Conservation (phyloP, 441 rosid species). For the Rhodomyrtus psidioides region DNA sequence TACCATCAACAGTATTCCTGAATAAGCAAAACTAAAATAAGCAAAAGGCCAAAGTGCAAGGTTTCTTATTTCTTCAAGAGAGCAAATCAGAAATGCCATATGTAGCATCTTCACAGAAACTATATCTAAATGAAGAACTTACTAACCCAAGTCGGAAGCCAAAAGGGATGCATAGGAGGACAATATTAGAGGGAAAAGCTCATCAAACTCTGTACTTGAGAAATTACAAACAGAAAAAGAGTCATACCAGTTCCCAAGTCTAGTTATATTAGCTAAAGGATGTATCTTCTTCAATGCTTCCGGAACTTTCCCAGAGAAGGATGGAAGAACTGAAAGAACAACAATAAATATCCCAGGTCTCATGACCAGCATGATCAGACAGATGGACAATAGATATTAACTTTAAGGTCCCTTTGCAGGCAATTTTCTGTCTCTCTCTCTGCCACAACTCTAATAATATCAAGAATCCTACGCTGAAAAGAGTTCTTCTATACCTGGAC, state of each 20-base stretch:
- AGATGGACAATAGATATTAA: background rate
- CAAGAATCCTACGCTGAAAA: background rate
- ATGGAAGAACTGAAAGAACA: conserved; percentile 69
- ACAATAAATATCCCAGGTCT: background rate
- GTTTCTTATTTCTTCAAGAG: background rate
- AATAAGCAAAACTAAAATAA: too few species aligned
- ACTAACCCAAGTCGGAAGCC: background rate
- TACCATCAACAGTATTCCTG: conserved; percentile 92
- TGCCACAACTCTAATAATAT: background rate
- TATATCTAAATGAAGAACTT: background rate
- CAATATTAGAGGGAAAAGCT: background rate
- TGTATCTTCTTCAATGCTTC: conserved; percentile 66
- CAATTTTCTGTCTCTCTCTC: background rate
- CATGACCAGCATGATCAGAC: background rate
- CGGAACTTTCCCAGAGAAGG: conserved; percentile 98
- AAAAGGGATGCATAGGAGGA: background rate
- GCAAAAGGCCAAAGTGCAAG: too few species aligned
- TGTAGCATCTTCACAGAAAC: background rate
- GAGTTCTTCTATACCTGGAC: conserved; percentile 53
- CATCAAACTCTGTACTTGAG: background rate
- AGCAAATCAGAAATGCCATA: background rate
- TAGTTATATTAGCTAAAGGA: conserved; percentile 81
- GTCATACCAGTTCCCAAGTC: conserved; percentile 83
- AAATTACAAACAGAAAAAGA: conserved; percentile 3
- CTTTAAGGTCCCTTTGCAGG: background rate